Percentiles rank a stretch among this genome's conserved stretches.
Evolutionary conservation across 2,329 filamentous ascomycete genomes (phyloP).

Genomic region (Colletotrichum neosansevieriae): DNA sequence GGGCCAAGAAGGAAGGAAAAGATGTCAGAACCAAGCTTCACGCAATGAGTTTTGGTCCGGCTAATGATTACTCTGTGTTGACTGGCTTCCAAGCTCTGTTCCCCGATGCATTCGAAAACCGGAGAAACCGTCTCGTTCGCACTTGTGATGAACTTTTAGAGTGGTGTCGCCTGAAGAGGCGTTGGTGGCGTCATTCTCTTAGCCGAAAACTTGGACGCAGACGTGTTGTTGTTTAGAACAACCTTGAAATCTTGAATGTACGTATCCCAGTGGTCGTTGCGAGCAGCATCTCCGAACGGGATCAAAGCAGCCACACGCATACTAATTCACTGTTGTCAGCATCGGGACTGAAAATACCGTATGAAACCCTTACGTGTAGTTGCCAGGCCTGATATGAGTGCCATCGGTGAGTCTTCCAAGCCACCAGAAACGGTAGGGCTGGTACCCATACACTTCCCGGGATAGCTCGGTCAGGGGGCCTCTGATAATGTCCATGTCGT

Average conservation of each 20-base stretch:
- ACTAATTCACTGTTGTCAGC: background rate
- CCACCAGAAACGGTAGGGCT: conserved; percentile 31
- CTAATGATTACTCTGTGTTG: background rate
- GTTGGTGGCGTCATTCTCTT: background rate
- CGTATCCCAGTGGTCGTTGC: conserved; percentile 33
- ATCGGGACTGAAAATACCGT: fast-evolving
- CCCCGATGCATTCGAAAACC: too few species aligned
- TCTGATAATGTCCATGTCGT: conserved; percentile 29
- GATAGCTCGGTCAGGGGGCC: conserved; percentile 19
- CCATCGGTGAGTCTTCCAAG: conserved; percentile 33
- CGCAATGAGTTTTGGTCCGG: background rate
- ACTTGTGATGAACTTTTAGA: too few species aligned
- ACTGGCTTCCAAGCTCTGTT: too few species aligned
- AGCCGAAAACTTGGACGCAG: background rate
- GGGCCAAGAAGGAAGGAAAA: background rate
- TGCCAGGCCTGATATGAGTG: conserved; percentile 24
- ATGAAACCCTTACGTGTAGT: conserved; percentile 26
- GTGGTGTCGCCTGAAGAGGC: background rate
- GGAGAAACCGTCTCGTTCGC: too few species aligned
- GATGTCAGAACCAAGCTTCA: too few species aligned
- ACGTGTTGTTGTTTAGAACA: background rate
- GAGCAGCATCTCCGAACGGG: conserved; percentile 31
- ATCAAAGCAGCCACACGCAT: conserved; percentile 36
- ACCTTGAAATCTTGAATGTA: conserved; percentile 11
- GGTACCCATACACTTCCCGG: conserved; percentile 19